Percentiles rank a stretch among this genome's conserved stretches.
These are phyloP conservation scores for Fusarium burgessii DNA, from an alignment of 2,329 filamentous ascomycete genomes.

Conservation along the genomic window DNA sequence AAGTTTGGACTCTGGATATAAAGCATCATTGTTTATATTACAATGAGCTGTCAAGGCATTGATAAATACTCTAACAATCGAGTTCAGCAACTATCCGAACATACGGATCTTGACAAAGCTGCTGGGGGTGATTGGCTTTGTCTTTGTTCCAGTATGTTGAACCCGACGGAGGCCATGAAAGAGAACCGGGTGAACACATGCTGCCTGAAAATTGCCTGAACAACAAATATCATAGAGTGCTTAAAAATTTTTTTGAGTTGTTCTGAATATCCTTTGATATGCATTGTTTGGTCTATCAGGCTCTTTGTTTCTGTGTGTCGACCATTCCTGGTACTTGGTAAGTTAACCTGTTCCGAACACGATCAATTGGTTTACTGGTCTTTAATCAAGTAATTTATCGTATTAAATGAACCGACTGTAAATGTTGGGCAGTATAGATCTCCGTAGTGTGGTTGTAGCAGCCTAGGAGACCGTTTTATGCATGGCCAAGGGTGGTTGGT, in stretches of 20 bases:
- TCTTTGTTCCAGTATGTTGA: conserved; percentile 11
- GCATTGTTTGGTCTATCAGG: not conserved
- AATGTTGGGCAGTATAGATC: not conserved
- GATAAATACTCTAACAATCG: not conserved
- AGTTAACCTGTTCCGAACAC: no score
- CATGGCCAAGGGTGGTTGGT: no score
- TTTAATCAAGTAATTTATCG: no score
- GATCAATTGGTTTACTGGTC: no score
- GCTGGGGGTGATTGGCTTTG: not conserved
- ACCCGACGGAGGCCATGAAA: not conserved
- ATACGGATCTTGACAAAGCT: not conserved
- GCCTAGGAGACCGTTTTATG: not conserved
- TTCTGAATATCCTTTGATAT: not conserved
- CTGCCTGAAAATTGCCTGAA: not conserved
- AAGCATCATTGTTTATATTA: not conserved
- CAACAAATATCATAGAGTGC: rapidly evolving
- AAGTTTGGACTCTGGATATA: not conserved
- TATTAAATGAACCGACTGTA: no score
- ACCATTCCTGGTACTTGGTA: not conserved
- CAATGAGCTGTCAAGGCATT: not conserved
- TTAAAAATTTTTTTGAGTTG: no score
- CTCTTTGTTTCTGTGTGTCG: not conserved
- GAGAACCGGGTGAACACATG: not conserved
- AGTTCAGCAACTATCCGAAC: not conserved
- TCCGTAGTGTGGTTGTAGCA: not conserved